phyloP scores from a whole-genome alignment of 1,284 basidiomycete species.

The Anthracocystis panici-leucophaei region DNA sequence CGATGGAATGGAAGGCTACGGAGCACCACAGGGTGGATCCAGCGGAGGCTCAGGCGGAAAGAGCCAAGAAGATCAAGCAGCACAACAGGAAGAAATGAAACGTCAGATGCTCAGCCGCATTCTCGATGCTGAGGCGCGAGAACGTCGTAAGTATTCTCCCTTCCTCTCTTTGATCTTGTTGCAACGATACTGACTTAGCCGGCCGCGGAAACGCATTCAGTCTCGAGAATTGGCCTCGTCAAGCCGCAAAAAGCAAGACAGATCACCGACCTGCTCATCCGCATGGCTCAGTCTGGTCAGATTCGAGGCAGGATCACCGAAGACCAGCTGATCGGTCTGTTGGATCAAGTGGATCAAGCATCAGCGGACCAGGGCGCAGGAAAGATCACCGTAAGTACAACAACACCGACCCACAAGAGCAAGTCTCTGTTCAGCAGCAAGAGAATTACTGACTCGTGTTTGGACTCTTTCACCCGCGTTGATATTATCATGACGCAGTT shows the following conservation, averaged over 20 bases:
- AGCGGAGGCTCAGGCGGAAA: constrained; percentile 69
- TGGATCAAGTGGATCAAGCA: constrained; percentile 83
- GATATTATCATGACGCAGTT: constrained; percentile 15
- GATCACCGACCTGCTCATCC: constrained; percentile 85
- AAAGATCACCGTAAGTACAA: constrained; percentile 65
- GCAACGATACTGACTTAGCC: not conserved
- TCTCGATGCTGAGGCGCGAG: constrained; percentile 85
- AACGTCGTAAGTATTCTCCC: constrained; percentile 80
- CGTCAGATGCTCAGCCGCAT: constrained; percentile 83
- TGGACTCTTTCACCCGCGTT: not conserved
- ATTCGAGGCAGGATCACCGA: constrained; percentile 86
- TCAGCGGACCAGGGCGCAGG: constrained; percentile 30
- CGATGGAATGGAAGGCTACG: constrained; percentile 8
- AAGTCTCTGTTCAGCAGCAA: not conserved
- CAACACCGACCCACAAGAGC: no score
- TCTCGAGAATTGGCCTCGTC: constrained; percentile 91
- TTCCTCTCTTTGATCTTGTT: constrained; percentile 1
- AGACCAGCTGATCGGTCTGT: constrained; percentile 86
- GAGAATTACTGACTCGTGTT: not conserved
- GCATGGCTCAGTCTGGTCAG: constrained; percentile 94
- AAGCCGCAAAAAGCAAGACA: constrained; percentile 87
- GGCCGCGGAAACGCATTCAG: constrained; percentile 70
- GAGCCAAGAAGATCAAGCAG: constrained; percentile 64
- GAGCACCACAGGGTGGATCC: constrained; percentile 46
- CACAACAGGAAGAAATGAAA: constrained; percentile 72